A percentile compares a stretch with the other conserved stretches of the same genome.
Evolutionary conservation across 2,329 filamentous ascomycete species (phyloP).

Genomic region (Claviceps capensis): DNA sequence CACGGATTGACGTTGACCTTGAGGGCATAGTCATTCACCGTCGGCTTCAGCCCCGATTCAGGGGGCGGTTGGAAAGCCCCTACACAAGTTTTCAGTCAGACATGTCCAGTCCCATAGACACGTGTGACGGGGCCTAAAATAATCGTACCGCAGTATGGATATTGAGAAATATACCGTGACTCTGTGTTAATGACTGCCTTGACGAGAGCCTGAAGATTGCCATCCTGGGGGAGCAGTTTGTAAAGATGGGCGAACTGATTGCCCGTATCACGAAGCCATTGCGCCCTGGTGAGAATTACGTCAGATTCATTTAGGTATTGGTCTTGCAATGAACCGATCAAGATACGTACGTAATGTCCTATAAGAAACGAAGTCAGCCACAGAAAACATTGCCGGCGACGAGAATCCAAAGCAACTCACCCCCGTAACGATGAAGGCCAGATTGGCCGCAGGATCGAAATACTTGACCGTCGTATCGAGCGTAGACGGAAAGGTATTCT

Average conservation of each 20-base stretch:
- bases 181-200: slow-evolving; percentile 61
- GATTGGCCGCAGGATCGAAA: slow-evolving; percentile 49
- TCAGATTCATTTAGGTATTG: neutral
- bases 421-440: slow-evolving; percentile 71
- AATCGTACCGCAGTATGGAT: slow-evolving; percentile 52
- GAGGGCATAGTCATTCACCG: slow-evolving; percentile 12
- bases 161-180: slow-evolving; percentile 50
- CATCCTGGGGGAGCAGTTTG: slow-evolving; percentile 37
- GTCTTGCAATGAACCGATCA: neutral
- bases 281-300: slow-evolving; percentile 7
- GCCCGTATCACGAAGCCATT: slow-evolving; percentile 72
- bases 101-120: neutral
- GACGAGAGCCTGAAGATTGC: slow-evolving; percentile 53
- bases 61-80: slow-evolving; percentile 81
- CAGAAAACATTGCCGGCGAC: too few relatives aligned
- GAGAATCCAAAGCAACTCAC: slow-evolving; percentile 38
- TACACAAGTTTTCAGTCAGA: slow-evolving; percentile 3
- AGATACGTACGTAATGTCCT: slow-evolving; percentile 14
- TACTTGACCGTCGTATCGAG: slow-evolving; percentile 71
- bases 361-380: neutral
- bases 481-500: slow-evolving; percentile 74
- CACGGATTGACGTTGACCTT: slow-evolving; percentile 13
- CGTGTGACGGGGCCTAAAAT: neutral
- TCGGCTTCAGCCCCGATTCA: slow-evolving; percentile 41
- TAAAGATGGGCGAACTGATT: slow-evolving; percentile 61